A percentile compares a stretch with the other conserved stretches of the same genome.
These are phyloP conservation scores for Aciculoconidium aculeatum DNA, from an alignment of 805 yeast species.

Conservation along the genomic window DNA sequence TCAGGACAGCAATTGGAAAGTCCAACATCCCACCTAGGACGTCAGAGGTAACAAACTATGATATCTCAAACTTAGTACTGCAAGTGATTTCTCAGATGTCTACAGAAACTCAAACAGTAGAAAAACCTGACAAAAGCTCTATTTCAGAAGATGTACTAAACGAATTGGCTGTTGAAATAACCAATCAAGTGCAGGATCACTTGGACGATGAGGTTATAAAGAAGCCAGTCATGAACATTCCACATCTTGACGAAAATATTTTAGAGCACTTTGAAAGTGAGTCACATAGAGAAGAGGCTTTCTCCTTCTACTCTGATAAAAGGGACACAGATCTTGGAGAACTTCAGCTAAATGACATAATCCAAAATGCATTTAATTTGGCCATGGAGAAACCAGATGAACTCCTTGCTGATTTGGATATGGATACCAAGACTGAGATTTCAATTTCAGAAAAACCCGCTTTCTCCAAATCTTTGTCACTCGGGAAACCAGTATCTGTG, in stretches of 20 bases:
- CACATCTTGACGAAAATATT: slow-evolving; percentile 31
- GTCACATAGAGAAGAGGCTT: slow-evolving; percentile 19
- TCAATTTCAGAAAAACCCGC: too few species aligned
- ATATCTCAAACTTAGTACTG: slow-evolving; percentile 21
- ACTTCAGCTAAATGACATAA: slow-evolving; percentile 57
- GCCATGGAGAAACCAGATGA: slow-evolving; percentile 62
- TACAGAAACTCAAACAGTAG: slow-evolving; percentile 7
- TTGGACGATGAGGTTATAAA: slow-evolving; percentile 12
- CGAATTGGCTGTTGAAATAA: slow-evolving; percentile 26
- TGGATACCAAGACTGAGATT: too few species aligned
- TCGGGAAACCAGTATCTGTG: too few species aligned
- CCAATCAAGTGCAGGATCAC: slow-evolving; percentile 25
- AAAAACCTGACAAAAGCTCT: slow-evolving; percentile 4
- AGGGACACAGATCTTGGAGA: slow-evolving; percentile 48
- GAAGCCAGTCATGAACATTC: slow-evolving; percentile 15
- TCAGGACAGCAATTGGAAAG: slow-evolving; percentile 14
- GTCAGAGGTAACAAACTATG: slow-evolving; percentile 6
- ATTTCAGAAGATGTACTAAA: slow-evolving; percentile 19
- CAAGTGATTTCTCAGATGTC: slow-evolving; percentile 21
- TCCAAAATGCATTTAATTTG: slow-evolving; percentile 72
- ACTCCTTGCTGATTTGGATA: slow-evolving; percentile 32
- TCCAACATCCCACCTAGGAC: neutral
- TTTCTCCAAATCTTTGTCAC: too few species aligned
- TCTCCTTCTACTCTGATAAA: neutral
- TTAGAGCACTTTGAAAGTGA: slow-evolving; percentile 32